A percentile compares a stretch with the other conserved stretches of the same genome.
These are phyloP conservation scores for Tricholomella constricta DNA, from an alignment of 768 basidiomycete genomes.

Conservation along the genomic window DNA sequence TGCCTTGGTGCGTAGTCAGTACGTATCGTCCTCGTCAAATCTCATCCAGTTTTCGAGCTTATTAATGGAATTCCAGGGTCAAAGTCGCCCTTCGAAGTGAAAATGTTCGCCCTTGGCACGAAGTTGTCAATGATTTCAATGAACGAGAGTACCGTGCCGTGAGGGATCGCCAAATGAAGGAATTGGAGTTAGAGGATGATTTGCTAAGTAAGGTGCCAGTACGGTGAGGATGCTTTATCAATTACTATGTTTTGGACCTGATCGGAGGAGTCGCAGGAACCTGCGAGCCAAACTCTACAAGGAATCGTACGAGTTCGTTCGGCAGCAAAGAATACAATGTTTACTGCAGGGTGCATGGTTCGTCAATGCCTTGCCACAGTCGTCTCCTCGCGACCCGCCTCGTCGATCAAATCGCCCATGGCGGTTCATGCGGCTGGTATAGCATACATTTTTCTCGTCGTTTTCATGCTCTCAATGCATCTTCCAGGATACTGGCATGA, in stretches of 20 bases:
- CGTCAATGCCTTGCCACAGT: constrained; percentile 69
- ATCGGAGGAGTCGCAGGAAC: constrained; percentile 50
- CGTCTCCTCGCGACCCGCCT: constrained; percentile 50
- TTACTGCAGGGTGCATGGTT: constrained; percentile 92
- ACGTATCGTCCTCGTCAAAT: constrained; percentile 34
- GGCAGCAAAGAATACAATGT: constrained; percentile 86
- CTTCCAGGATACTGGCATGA: constrained; percentile 69
- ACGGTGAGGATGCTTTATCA: constrained; percentile 50
- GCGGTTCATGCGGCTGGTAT: constrained; percentile 86
- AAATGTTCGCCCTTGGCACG: constrained; percentile 77
- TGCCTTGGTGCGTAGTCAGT: constrained; percentile 84
- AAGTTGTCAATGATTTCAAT: constrained; percentile 79
- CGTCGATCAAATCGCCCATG: constrained; percentile 69
- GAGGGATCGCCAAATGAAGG: constrained; percentile 86
- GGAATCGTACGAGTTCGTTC: constrained; percentile 89
- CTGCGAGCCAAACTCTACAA: constrained; percentile 83
- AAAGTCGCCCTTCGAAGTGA: constrained; percentile 76
- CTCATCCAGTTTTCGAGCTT: constrained; percentile 2
- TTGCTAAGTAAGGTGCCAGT: constrained; percentile 83
- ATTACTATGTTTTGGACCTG: not conserved
- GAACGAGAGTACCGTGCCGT: constrained; percentile 86
- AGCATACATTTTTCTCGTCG: constrained; percentile 13
- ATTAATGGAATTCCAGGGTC: constrained; percentile 47
- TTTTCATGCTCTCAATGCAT: constrained; percentile 7
- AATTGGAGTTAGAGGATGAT: constrained; percentile 87